Evolutionary conservation across 78 protist genomes (phyloP).

Genomic region (Dictyostelium firmibasis): DNA sequence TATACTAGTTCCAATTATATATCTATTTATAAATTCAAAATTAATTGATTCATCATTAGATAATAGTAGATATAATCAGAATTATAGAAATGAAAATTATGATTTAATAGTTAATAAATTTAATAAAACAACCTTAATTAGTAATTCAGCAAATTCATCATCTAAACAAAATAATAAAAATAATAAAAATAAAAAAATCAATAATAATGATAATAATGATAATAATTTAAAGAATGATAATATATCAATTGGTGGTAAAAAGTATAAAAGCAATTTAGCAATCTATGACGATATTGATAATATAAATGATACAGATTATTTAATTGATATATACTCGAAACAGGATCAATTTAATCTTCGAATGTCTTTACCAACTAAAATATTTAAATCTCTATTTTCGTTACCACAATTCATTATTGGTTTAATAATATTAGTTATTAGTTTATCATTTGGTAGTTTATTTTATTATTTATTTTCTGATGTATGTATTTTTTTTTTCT

Average conservation of each 20-base stretch:
- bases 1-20: neutral
- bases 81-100: neutral
- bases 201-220: neutral
- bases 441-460: conserved; percentile 33
- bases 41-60: neutral
- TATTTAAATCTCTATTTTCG: neutral
- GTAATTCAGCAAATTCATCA: neutral
- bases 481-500: neutral
- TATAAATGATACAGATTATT: neutral
- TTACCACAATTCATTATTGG: conserved; percentile 9
- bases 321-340: neutral
- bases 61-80: neutral
- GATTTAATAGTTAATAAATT: neutral
- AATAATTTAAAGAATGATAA: neutral
- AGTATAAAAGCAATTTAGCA: neutral
- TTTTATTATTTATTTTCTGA: conserved; percentile 26
- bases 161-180: too few relatives aligned
- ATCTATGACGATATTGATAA: neutral
- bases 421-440: neutral
- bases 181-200: too few relatives aligned
- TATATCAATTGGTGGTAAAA: neutral
- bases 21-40: neutral
- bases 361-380: neutral
- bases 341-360: neutral
- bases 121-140: neutral